Evolutionary conservation across 495 filamentous ascomycete species (phyloP).

Genomic region (Friedmanniomyces simplex): DNA sequence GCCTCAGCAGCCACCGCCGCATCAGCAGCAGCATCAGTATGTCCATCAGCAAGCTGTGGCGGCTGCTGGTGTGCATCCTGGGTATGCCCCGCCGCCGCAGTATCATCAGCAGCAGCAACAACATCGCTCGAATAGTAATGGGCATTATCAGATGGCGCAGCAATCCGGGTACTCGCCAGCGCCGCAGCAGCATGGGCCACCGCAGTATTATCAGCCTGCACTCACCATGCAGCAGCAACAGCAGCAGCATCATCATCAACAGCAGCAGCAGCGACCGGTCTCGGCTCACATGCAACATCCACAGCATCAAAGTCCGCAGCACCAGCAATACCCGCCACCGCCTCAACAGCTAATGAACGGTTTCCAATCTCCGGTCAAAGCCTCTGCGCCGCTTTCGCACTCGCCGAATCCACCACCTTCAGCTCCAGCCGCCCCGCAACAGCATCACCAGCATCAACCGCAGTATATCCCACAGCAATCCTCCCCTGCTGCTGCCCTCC

Average conservation of each 20-base stretch:
- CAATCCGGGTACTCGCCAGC: not conserved
- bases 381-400: not conserved
- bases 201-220: no score
- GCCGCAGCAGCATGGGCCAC: no score
- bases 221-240: not conserved
- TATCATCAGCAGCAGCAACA: not conserved
- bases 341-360: conserved; percentile 8
- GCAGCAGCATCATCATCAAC: not conserved
- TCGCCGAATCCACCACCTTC: not conserved
- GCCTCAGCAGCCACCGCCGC: not conserved
- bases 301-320: conserved; percentile 3
- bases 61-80: conserved; percentile 7
- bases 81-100: not conserved
- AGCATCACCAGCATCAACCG: not conserved
- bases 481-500: not conserved
- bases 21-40: conserved; percentile 18
- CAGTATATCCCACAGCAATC: not conserved
- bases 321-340: not conserved
- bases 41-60: conserved; percentile 15
- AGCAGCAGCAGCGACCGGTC: not conserved
- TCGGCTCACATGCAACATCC: not conserved
- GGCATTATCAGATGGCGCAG: not conserved
- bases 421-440: not conserved
- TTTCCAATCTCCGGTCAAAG: conserved; percentile 3
- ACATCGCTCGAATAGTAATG: not conserved